Evolutionary conservation across 345 rosid genomes (phyloP).

Genomic region (Sonneratia caseolaris): DNA sequence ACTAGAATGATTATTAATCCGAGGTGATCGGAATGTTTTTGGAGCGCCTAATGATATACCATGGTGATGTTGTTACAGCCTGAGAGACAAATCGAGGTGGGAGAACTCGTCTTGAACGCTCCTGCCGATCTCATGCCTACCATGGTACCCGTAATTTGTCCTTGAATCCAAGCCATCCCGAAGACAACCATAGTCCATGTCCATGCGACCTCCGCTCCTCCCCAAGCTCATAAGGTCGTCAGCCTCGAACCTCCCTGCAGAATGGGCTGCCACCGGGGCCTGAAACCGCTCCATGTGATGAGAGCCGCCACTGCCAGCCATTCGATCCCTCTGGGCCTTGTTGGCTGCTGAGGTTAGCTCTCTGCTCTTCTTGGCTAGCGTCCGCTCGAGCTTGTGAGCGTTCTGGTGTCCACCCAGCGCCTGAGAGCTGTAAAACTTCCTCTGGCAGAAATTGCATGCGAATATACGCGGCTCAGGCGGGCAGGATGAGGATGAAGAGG

Average conservation of each 20-base stretch:
- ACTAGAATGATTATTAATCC: neutral
- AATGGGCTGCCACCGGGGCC: neutral
- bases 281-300: neutral
- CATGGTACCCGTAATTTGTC: neutral
- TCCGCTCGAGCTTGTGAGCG: slow-evolving; percentile 91
- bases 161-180: neutral
- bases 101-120: neutral
- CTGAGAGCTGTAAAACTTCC: slow-evolving; percentile 92
- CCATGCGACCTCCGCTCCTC: neutral
- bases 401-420: slow-evolving; percentile 99
- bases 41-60: neutral
- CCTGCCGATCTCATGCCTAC: neutral
- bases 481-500: slow-evolving; percentile 31
- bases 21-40: neutral
- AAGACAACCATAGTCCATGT: neutral
- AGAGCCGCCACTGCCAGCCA: neutral
- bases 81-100: slow-evolving; percentile 3
- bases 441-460: slow-evolving; percentile 88
- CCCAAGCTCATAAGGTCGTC: no score
- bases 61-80: neutral
- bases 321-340: slow-evolving; percentile 9
- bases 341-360: slow-evolving; percentile 29
- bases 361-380: slow-evolving; percentile 77
- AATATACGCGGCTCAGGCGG: slow-evolving; percentile 51
- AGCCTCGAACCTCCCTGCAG: no score